Base-by-base conservation (phyloP, 352 stramenopile genomes). In the Pythium grandisporangium region DNA sequence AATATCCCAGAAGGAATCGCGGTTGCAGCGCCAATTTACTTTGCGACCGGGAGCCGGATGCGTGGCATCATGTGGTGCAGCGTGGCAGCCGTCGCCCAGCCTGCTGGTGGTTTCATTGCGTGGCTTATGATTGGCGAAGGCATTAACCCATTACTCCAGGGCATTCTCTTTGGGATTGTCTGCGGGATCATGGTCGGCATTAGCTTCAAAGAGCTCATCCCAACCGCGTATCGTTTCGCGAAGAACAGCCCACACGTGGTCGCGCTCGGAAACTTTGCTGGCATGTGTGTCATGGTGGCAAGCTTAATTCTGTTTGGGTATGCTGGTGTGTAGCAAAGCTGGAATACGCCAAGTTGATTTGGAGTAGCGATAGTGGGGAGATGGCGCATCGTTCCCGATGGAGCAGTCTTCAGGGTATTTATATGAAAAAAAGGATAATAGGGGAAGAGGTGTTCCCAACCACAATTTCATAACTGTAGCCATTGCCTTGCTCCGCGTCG, bases 1-100 rank as follows among this genome's bases (percentile, higher is more conserved):
- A 98, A 98, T 56, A 95, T 99, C 50, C 95, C 95, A 0, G 95
- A 99, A 48, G 95, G 95, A 14, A 56, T 98, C 10, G 96, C 89
- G 41, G 86, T 98, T 12, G 87, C 93, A 23, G 81, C 97, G 7
- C 95, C 95, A 0, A 85, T 99, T 11, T 99, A 98, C 63, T 98
- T 96, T 58, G 92, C 93, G 2, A 98, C 95, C 1, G 93, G 93
- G 7, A 95, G 83, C 55, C 78, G 92, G 11, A 51, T 68, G 20
- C 87, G 96, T 38, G 94, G 85, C 1, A 98, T 98, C 63, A 66
- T 87, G 33, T 98, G 89, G 90, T 91, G 82, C 14, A 50, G 70
- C 7, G 30, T 98, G 12, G 90, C 72, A 23, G 95, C 90, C 14
- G 40, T 96, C 16, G 88, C 91, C 8, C 84, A 98, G 71, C 72